Base-by-base conservation (phyloP, 306 rosid genomes). In the Morella rubra region DNA sequence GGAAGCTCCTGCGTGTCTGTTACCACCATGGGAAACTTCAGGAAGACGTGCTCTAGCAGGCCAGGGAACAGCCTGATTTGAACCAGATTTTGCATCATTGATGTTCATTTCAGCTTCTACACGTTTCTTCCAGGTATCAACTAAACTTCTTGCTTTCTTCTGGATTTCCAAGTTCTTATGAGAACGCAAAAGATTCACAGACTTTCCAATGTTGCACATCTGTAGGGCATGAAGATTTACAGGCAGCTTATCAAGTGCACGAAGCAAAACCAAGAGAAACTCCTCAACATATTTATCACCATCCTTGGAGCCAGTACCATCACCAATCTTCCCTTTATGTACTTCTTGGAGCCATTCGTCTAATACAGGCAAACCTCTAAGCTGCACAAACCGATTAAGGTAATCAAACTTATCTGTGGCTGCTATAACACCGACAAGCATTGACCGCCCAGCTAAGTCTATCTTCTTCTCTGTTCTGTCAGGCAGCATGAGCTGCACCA, bases 281-380 rank as follows among this genome's bases (percentile, higher is more conserved):
- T 91, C 98, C 78, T 93, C 98, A 49, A 87, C 86, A 72, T 91
- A 79, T 83, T 88, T 93, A 4, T 93, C 98, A 4, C 81, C 70
- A 61, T 92, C 96, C 78, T 86, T 90, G 58, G 84, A 58, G 49
- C 69, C 55, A 80, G 78, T 81, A 64, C 83, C 86, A 82, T 89
- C 91, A 44, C 97, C 93, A 72, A 82, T 54, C 81, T 91, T 93
- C 14, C 97, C 96, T 76, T 88, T 91, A 69, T 90, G 98, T 60
- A 83, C 91, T 87, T 93, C 98, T 66, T 91, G 98, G 72, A 93
- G 93, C 98, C 98, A 93, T 75, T 90, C 97, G 62, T 93, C 93
- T 19, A 91, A 83, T 71, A 93, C 92, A 66, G 89, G 90, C 78
- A 93, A 82, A 67, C 98, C 98, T 77, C 75, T 80, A 8, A 83